Evolutionary conservation across 331 rosid genomes (phyloP).

Genomic region (Malus hybrid): DNA sequence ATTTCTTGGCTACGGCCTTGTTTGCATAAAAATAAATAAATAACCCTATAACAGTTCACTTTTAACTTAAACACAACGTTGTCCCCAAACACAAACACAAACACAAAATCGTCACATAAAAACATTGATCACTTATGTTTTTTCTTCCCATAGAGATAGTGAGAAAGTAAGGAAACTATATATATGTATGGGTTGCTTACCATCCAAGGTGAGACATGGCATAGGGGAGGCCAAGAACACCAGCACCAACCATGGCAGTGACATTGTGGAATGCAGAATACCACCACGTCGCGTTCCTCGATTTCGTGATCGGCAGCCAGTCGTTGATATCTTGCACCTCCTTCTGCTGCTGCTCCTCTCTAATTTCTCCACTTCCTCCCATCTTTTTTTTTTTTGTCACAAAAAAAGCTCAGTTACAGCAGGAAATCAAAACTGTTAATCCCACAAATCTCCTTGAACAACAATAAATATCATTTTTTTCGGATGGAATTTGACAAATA

Average conservation of each 20-base stretch:
- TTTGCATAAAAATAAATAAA: not conserved
- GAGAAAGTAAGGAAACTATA: not conserved
- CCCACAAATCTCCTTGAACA: not conserved
- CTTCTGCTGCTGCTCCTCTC: not conserved
- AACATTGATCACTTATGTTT: not conserved
- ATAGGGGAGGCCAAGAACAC: slow-evolving; percentile 59
- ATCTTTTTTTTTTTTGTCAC: not conserved
- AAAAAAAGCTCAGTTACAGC: not conserved
- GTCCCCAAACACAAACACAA: not conserved
- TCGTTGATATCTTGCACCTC: slow-evolving; percentile 12
- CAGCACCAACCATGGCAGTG: slow-evolving; percentile 78
- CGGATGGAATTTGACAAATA: not conserved
- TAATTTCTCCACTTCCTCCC: not conserved
- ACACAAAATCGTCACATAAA: not conserved
- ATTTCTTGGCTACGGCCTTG: not conserved
- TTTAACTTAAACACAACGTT: not conserved
- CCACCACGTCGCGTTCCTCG: slow-evolving; percentile 47
- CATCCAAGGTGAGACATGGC: slow-evolving; percentile 76
- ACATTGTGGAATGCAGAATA: slow-evolving; percentile 58
- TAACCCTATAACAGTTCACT: not conserved
- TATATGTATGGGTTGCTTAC: slow-evolving; percentile 1
- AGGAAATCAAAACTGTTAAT: no score
- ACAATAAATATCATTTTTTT: not conserved
- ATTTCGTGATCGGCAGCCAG: slow-evolving; percentile 52
- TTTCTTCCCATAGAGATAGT: not conserved